A percentile compares a stretch with the other conserved stretches of the same genome.
phyloP scores from a whole-genome alignment of 768 basidiomycete genomes.

The Clitopilus hobsonii region DNA sequence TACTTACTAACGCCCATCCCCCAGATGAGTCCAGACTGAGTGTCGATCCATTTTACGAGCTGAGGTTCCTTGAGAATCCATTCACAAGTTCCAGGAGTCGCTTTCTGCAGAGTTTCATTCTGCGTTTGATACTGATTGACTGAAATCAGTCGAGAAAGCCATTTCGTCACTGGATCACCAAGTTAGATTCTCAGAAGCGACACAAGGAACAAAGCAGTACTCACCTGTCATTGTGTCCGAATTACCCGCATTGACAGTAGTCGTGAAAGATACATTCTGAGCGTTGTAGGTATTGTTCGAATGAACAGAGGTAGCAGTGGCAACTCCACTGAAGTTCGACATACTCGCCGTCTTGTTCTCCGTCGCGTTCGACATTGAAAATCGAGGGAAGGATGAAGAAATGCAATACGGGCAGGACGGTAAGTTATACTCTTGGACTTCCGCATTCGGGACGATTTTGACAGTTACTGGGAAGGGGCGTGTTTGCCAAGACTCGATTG shows the following conservation, averaged over 20 bases:
- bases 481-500: no score
- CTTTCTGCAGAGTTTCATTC: not conserved
- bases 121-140: not conserved
- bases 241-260: not conserved
- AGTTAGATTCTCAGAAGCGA: not conserved
- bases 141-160: not conserved
- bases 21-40: not conserved
- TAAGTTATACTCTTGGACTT: no score
- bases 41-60: not conserved
- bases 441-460: no score
- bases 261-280: not conserved
- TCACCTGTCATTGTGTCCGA: not conserved
- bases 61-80: not conserved
- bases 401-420: no score
- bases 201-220: not conserved
- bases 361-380: no score
- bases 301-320: not conserved
- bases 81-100: not conserved
- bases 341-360: no score
- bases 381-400: no score
- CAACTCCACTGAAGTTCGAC: no score
- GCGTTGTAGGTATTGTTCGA: not conserved
- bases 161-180: not conserved
- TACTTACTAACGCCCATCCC: not conserved
- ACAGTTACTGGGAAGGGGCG: no score